Evolutionary conservation across 2,329 filamentous ascomycete species (phyloP).

Genomic region (Colletotrichum spaethianum): DNA sequence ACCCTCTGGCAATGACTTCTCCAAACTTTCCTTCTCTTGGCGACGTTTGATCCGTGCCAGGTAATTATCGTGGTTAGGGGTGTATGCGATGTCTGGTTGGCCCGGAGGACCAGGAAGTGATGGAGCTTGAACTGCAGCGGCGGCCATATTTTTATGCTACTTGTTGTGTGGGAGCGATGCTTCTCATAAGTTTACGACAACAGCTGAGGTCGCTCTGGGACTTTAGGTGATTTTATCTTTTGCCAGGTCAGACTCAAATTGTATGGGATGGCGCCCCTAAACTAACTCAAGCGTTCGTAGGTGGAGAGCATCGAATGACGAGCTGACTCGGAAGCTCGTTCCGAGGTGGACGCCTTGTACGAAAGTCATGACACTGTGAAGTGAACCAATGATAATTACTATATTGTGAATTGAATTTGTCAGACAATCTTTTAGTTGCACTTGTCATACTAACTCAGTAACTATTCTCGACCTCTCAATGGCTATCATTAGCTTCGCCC

Average conservation of each 20-base stretch:
- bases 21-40: slow-evolving; percentile 56
- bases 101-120: slow-evolving; percentile 50
- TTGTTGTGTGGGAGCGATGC: background rate
- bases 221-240: background rate
- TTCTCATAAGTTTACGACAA: too few relatives aligned
- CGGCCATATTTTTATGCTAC: slow-evolving; percentile 43
- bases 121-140: slow-evolving; percentile 40
- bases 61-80: slow-evolving; percentile 68
- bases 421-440: background rate
- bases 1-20: slow-evolving; percentile 60
- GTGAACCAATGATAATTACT: background rate
- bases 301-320: slow-evolving; percentile 4
- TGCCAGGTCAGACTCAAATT: too few relatives aligned
- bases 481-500: background rate
- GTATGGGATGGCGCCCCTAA: background rate
- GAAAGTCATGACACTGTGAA: background rate
- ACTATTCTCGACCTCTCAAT: background rate
- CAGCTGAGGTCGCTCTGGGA: background rate
- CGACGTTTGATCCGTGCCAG: slow-evolving; percentile 63
- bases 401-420: slow-evolving; percentile 16
- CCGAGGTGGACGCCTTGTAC: background rate
- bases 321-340: background rate
- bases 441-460: background rate
- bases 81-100: slow-evolving; percentile 73
- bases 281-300: background rate